Evolutionary conservation across 352 stramenopile species (phyloP), one percentile per base, ranked within the genome.

Genomic region (Salisapilia sapeloensis): DNA sequence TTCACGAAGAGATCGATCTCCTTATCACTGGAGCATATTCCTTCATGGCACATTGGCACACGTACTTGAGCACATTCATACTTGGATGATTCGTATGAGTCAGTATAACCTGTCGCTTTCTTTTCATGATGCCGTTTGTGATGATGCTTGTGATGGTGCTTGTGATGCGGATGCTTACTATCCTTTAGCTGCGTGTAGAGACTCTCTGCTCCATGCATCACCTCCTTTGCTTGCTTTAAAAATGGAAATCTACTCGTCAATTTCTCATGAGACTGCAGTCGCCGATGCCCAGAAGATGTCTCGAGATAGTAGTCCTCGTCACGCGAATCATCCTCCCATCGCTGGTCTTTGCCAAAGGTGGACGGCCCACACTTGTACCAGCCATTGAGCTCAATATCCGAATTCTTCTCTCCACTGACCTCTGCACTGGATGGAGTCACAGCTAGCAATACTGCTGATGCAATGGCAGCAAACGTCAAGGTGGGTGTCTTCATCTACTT

Each of bases 21-120:
- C 24, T 57, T 48, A 32, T 65, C 46, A 40, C 63, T 81, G 15
- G 50, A 24, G 46, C 70, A 86, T 10, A 86, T 36, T n/a, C 51
- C 54, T 0, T 61, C 46, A 48, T 83, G 71, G 43, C 70, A 86
- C 30, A 86, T 48, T 26, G 70, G 66, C 39, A 81, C 57, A n/a
- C 56, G 46, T 13, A 86, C 45, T 24, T 74, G 50, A 0, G 58
- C 63, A 44, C 70, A 86, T 19, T 86, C 59, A 38, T 69, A 76
- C 12, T 44, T 28, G 10, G 24, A 13, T 12, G 10, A 10, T 12
- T 28, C 24, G 10, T 28, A 13, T 12, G 13, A 13, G 13, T 13
- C 10, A 28, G 10, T 10, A 28, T 28, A 13, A 13, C 13, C 40
- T 8, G 29, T 20, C 13, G 29, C 19, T 9, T 28, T 36, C 6